These are phyloP conservation scores for Mucuna pruriens DNA, from an alignment of 306 rosid species.

Conservation along the genomic window DNA sequence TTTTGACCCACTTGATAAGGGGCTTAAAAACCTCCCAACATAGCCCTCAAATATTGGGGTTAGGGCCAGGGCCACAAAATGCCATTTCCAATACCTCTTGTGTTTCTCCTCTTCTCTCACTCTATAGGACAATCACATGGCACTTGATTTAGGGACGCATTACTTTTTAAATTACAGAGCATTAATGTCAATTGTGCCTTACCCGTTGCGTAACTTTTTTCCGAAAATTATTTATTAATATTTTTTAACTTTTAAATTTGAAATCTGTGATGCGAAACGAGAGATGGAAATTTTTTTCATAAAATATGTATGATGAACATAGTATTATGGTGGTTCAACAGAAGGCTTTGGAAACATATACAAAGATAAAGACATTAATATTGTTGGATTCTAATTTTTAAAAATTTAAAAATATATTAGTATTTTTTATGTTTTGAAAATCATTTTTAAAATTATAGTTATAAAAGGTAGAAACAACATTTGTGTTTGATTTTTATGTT, in stretches of 20 bases:
- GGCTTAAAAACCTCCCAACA: too few relatives aligned
- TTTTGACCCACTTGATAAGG: too few relatives aligned
- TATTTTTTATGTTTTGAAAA: not conserved
- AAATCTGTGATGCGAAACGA: constrained; percentile 8
- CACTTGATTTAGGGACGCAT: too few relatives aligned
- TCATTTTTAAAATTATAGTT: not conserved
- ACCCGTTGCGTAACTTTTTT: constrained; percentile 14
- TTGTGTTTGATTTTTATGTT: too few relatives aligned
- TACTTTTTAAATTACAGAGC: too few relatives aligned
- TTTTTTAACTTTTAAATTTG: constrained; percentile 23
- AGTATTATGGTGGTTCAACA: not conserved
- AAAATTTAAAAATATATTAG: not conserved
- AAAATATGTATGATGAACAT: constrained; percentile 12
- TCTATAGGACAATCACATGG: too few relatives aligned
- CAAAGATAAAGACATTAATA: not conserved
- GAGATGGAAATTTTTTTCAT: not conserved
- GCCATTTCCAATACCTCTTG: too few relatives aligned
- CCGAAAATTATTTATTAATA: not conserved
- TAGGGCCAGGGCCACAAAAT: too few relatives aligned
- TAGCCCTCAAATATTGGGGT: too few relatives aligned
- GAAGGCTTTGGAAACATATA: not conserved
- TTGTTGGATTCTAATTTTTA: not conserved
- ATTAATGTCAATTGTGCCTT: constrained; percentile 37
- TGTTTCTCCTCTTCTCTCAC: too few relatives aligned
- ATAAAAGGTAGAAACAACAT: too few relatives aligned